A percentile compares a stretch with the other conserved stretches of the same genome.
These are phyloP conservation scores for Arabidopsis thaliana DNA, from an alignment of 345 rosid species.

Conservation along the genomic window TAIR10.1 NC_003076.8:8083001-8083500, in stretches of 20 bases:
- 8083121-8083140: conserved; percentile 55
- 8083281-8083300: conserved; percentile 88
- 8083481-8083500: no score
- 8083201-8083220: conserved; percentile 37
- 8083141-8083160: conserved; percentile 91
- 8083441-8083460: no score
- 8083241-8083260: conserved; percentile 62
- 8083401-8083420: no score
- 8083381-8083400: no score
- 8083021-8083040: conserved; percentile 74
- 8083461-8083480: no score
- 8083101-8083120: conserved; percentile 55
- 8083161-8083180: conserved; percentile 77
- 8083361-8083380: conserved; percentile 9
- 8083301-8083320: conserved; percentile 76
- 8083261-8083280: conserved; percentile 86
- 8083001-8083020: conserved; percentile 59
- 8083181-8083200: conserved; percentile 51
- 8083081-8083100: conserved; percentile 65
- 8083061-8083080: conserved; percentile 71
- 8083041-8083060: conserved; percentile 76
- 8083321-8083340: conserved; percentile 70
- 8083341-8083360: conserved; percentile 77
- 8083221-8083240: conserved; percentile 15
- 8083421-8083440: no score